Evolutionary conservation across 768 basidiomycete genomes (phyloP), one percentile per base, ranked within the genome.

Genomic region (Serendipita vermifera): DNA sequence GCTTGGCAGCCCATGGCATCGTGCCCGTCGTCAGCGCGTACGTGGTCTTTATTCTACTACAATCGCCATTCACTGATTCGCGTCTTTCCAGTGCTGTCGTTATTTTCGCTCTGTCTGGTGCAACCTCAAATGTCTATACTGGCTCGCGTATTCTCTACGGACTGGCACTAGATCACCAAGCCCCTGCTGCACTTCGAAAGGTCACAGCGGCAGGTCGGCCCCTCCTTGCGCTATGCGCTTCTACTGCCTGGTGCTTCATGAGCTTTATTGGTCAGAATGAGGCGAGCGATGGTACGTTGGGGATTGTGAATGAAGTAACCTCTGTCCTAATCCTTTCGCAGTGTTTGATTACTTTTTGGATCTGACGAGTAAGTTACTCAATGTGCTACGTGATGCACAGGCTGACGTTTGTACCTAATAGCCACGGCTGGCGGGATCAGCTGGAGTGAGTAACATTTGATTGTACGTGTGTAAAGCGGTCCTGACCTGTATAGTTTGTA

Each of bases 191-290:
- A 15, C 22, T 51, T 51, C 17, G 20, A 9, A 20, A 29, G 11
- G 20, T 51, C 22, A 29, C 46, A 4, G 46, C n/a, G 9, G 46
- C 22, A 9, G 46, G 46, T 5, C 46, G 46, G 22, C 46, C 46
- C 7, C 11, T 51, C 27, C 29, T 51, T 9, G 46, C 46, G 9
- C 46, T 51, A 20, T 20, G 9, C 15, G 15, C 29, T 7, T 51
- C 22, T 29, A 15, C 29, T 51, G 29, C 29, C 7, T 51, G 46
- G 46, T 51, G 46, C 27, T 51, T 51, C 22, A 20, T 51, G 20
- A 51, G 46, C 29, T 51, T 26, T n/a, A 20, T 51, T 29, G 46
- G 46, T 22, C 46, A 51, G 46, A 51, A 51, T 26, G 46, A 51
- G 46, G 15, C 46, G 9, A 51, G 31, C 22, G 9, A 51, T 26